A percentile compares a stretch with the other conserved stretches of the same genome.
phyloP scores from a whole-genome alignment of 2,329 filamentous ascomycete species.

The Pseudophaeomoniella oleicola region DNA sequence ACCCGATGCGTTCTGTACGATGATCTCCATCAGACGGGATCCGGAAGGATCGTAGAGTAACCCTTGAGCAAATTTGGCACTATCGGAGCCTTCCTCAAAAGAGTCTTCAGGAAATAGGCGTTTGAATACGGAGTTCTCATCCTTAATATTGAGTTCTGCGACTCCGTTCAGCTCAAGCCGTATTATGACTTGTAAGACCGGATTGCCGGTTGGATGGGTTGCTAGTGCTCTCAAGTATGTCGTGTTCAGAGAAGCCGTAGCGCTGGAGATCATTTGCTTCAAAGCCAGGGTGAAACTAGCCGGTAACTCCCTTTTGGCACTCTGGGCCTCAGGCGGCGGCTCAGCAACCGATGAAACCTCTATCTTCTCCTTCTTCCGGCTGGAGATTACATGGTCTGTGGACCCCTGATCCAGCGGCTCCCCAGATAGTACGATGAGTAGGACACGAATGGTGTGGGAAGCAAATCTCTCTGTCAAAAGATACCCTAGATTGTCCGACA shows the following conservation, averaged over 20 bases:
- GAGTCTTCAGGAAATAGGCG: slow-evolving; percentile 69
- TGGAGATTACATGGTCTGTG: slow-evolving; percentile 64
- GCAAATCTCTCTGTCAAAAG: slow-evolving; percentile 80
- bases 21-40: slow-evolving; percentile 75
- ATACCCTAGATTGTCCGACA: slow-evolving; percentile 72
- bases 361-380: slow-evolving; percentile 82
- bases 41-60: slow-evolving; percentile 84
- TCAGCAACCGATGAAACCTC: slow-evolving; percentile 42
- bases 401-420: slow-evolving; percentile 58
- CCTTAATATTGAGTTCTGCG: slow-evolving; percentile 50
- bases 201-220: slow-evolving; percentile 80
- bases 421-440: slow-evolving; percentile 75
- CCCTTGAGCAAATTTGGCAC: slow-evolving; percentile 67
- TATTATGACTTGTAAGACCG: slow-evolving; percentile 77
- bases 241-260: slow-evolving; percentile 59
- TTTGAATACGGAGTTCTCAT: slow-evolving; percentile 55
- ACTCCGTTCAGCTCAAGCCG: slow-evolving; percentile 70
- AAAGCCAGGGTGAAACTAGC: slow-evolving; percentile 62
- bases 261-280: slow-evolving; percentile 68
- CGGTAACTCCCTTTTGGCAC: slow-evolving; percentile 47
- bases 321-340: slow-evolving; percentile 23
- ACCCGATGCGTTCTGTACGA: slow-evolving; percentile 66
- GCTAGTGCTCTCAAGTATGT: slow-evolving; percentile 72
- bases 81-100: slow-evolving; percentile 56
- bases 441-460: slow-evolving; percentile 75